Conservation (phyloP, 1,284 basidiomycete genomes). For the Cutaneotrichosporon sp. region DNA sequence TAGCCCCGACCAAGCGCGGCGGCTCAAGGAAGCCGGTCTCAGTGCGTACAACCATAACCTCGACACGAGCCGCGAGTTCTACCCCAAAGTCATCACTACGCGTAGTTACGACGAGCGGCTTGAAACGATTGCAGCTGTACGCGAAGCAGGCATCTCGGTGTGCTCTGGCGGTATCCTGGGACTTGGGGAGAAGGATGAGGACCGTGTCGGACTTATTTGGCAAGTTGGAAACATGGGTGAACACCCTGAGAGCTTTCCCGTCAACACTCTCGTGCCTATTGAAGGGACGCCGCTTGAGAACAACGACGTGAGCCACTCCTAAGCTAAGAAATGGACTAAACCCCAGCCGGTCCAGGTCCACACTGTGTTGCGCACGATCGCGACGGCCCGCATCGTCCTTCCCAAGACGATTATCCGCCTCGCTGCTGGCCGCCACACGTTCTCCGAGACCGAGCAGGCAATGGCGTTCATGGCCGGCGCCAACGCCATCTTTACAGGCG, state of each 20-base stretch:
- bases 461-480: constrained; percentile 98
- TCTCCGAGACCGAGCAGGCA: constrained; percentile 87
- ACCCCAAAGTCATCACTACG: constrained; percentile 92
- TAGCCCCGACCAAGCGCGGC: constrained; percentile 84
- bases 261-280: constrained; percentile 81
- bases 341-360: constrained; percentile 74
- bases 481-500: constrained; percentile 97
- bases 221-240: constrained; percentile 78
- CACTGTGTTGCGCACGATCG: constrained; percentile 86
- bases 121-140: constrained; percentile 83
- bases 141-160: constrained; percentile 92
- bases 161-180: constrained; percentile 97
- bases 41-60: constrained; percentile 98
- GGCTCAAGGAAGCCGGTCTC: constrained; percentile 90
- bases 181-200: constrained; percentile 84
- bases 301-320: constrained; percentile 54
- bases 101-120: constrained; percentile 92
- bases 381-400: constrained; percentile 88
- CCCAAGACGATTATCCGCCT: constrained; percentile 92
- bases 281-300: constrained; percentile 61
- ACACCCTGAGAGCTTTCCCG: constrained; percentile 96
- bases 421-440: constrained; percentile 87
- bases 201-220: constrained; percentile 90
- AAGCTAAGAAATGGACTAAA: constrained; percentile 51
- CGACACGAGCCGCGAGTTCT: constrained; percentile 96